These are phyloP conservation scores for Lachancea thermotolerans DNA, from an alignment of 805 yeast species.

Conservation along the genomic window DNA sequence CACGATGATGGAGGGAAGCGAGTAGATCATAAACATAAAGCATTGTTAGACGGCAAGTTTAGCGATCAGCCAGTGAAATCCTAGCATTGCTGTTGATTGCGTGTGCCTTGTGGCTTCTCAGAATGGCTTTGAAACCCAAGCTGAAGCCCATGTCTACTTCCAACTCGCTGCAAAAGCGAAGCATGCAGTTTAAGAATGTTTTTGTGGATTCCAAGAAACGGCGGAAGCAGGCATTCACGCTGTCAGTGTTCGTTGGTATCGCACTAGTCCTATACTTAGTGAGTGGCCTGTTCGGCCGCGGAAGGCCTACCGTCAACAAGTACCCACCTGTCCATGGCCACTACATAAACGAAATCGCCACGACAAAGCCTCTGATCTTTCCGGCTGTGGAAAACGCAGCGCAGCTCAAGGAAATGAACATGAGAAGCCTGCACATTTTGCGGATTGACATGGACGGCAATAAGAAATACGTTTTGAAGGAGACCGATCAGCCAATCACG, in stretches of 20 bases:
- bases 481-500: constrained; percentile 37
- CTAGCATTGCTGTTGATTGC: constrained; percentile 5
- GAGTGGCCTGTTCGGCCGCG: constrained; percentile 12
- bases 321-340: constrained; percentile 38
- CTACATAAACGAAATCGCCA: constrained; percentile 39
- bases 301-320: constrained; percentile 4
- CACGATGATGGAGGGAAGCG: too few species aligned
- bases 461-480: constrained; percentile 32
- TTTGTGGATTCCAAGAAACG: constrained; percentile 4
- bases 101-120: constrained; percentile 8
- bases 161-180: not conserved
- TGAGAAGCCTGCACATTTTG: constrained; percentile 44
- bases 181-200: not conserved
- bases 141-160: constrained; percentile 15
- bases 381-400: constrained; percentile 75
- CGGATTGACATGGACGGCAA: constrained; percentile 42
- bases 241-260: constrained; percentile 5
- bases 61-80: not conserved
- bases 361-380: constrained; percentile 50
- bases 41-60: too few species aligned
- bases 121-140: constrained; percentile 28
- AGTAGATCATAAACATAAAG: too few species aligned
- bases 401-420: constrained; percentile 48
- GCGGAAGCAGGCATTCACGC: constrained; percentile 3
- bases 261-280: constrained; percentile 15